Conservation (phyloP, 805 yeast genomes). For the Candida caryicola region DNA sequence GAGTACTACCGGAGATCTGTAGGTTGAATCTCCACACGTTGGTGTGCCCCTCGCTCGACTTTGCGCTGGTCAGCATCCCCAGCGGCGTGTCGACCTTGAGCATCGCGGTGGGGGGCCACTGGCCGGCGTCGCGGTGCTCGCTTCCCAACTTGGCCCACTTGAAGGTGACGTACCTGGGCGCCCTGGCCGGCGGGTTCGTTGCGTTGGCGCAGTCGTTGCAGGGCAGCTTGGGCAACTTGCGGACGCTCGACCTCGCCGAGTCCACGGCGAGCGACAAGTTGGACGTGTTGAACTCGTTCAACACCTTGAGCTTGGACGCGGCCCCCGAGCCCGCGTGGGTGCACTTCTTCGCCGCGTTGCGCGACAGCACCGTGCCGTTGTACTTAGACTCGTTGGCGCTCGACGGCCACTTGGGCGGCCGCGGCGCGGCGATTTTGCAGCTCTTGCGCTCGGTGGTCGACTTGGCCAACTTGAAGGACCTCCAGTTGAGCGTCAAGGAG, state of each 20-base stretch:
- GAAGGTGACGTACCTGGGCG: conserved; percentile 11
- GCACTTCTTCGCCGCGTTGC: conserved; percentile 15
- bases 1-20: background rate
- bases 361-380: conserved; percentile 3
- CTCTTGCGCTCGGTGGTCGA: conserved; percentile 13
- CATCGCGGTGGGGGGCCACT: conserved; percentile 1
- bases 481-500: conserved; percentile 20
- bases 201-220: conserved; percentile 9
- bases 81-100: conserved; percentile 1
- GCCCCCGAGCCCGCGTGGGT: conserved; percentile 19
- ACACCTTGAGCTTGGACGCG: conserved; percentile 4
- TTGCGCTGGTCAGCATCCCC: background rate
- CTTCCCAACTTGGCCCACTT: conserved; percentile 13
- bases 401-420: conserved; percentile 21
- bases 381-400: conserved; percentile 13
- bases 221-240: conserved; percentile 6
- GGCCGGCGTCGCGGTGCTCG: too few relatives aligned
- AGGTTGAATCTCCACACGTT: conserved; percentile 3
- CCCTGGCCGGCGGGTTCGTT: background rate
- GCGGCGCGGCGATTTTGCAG: conserved; percentile 10
- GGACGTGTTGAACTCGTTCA: conserved; percentile 13
- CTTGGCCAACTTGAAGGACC: conserved; percentile 11
- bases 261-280: conserved; percentile 12
- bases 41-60: background rate
- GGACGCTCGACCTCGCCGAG: conserved; percentile 16